Percentiles rank a stretch among this genome's conserved stretches.
Conservation (phyloP, 257 asterid species). For the Buddleja alternifolia region DNA sequence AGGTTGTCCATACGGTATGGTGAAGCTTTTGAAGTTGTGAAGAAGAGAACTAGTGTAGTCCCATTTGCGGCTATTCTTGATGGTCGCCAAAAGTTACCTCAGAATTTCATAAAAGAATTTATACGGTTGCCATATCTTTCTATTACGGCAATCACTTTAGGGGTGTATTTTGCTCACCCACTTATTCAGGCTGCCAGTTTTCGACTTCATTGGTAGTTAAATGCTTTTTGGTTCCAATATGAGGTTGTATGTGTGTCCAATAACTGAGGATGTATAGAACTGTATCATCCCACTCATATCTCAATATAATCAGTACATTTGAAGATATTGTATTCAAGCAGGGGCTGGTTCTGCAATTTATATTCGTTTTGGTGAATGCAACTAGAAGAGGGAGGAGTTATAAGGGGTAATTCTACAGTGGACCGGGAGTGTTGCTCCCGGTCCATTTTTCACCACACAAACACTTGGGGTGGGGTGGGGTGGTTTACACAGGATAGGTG, state of each 20-base stretch:
- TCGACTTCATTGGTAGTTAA: slow-evolving; percentile 83
- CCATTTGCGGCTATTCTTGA: slow-evolving; percentile 93
- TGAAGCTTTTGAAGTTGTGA: slow-evolving; percentile 77
- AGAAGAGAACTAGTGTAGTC: slow-evolving; percentile 76
- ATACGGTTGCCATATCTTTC: slow-evolving; percentile 81
- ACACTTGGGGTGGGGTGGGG: too few species aligned
- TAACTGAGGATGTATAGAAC: background rate
- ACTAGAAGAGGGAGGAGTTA: too few species aligned
- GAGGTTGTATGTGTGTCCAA: slow-evolving; percentile 2
- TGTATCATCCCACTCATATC: too few species aligned
- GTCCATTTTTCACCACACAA: too few species aligned
- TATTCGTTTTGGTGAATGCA: background rate
- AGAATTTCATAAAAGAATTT: slow-evolving; percentile 75
- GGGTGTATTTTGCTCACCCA: slow-evolving; percentile 88
- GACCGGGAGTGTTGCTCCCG: too few species aligned
- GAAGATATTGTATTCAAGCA: background rate
- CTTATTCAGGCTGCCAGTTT: slow-evolving; percentile 88
- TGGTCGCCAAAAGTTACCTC: slow-evolving; percentile 93
- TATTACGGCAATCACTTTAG: slow-evolving; percentile 71
- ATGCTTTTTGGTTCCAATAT: background rate
- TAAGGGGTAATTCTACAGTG: too few species aligned
- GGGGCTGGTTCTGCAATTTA: background rate
- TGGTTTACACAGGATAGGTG: too few species aligned
- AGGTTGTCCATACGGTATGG: slow-evolving; percentile 79
- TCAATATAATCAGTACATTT: background rate